Conservation (phyloP, 164 flowering plant genomes). For the Vitis riparia region DNA sequence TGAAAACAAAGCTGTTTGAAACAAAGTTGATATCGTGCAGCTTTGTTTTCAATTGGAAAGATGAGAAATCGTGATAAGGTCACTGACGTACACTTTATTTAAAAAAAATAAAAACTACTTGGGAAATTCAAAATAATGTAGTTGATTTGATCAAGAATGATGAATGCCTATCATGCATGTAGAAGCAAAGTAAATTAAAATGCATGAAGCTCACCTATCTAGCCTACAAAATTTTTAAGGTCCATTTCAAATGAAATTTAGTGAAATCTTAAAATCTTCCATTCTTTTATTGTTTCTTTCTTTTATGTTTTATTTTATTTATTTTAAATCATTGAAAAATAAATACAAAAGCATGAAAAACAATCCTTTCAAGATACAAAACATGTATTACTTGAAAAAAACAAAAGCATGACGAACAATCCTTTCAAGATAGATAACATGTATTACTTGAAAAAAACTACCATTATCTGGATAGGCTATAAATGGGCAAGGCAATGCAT, state of each 20-base stretch:
- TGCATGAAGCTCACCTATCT: neutral
- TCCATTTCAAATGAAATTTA: neutral
- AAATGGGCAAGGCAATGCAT: no score
- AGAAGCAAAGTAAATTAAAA: neutral
- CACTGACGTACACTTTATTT: neutral
- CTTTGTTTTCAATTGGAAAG: neutral
- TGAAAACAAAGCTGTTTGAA: neutral
- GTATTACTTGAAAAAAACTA: no score
- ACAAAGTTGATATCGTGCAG: neutral
- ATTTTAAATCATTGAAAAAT: no score
- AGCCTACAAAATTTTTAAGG: neutral
- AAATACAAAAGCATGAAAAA: no score
- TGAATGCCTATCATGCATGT: neutral
- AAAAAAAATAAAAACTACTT: neutral
- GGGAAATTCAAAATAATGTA: no score
- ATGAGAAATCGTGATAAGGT: neutral
- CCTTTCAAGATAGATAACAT: no score
- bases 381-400: no score
- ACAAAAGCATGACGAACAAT: no score
- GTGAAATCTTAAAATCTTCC: neutral
- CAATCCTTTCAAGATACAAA: no score
- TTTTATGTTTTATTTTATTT: no score
- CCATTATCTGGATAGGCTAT: no score
- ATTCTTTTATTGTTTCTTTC: no score
- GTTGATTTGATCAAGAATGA: neutral